Evolutionary conservation across 352 stramenopile genomes (phyloP).

Genomic region (Phytopythium aichiense): DNA sequence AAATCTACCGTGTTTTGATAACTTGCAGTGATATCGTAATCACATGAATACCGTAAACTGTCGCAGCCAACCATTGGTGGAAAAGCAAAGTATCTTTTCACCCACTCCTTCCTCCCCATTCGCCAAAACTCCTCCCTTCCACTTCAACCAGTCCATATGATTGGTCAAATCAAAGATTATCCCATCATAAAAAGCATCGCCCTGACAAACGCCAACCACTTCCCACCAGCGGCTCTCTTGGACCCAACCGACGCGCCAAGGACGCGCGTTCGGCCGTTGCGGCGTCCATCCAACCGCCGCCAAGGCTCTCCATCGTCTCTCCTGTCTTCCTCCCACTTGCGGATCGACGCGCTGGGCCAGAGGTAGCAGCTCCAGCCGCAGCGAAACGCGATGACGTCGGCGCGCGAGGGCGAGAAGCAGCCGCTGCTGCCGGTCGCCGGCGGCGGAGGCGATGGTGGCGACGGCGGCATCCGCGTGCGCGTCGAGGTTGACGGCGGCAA

Average conservation of each 20-base stretch:
- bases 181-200: too few species aligned
- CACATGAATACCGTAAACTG: not conserved
- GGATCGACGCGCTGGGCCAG: not conserved
- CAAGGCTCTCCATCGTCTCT: too few species aligned
- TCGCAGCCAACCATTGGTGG: not conserved
- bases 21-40: not conserved
- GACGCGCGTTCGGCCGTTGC: not conserved
- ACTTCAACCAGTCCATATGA: not conserved
- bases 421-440: constrained; percentile 14
- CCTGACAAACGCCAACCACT: not conserved
- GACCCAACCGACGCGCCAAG: not conserved
- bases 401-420: constrained; percentile 22
- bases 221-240: not conserved
- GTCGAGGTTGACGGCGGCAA: constrained; percentile 4
- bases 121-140: not conserved
- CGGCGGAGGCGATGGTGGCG: not conserved
- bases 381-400: not conserved
- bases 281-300: not conserved
- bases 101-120: not conserved
- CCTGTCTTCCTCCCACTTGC: not conserved
- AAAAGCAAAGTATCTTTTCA: not conserved
- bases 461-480: not conserved
- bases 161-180: not conserved
- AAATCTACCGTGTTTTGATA: not conserved
- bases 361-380: not conserved